phyloP scores from a whole-genome alignment of 345 rosid species.

The Bruguiera parviflora region DNA sequence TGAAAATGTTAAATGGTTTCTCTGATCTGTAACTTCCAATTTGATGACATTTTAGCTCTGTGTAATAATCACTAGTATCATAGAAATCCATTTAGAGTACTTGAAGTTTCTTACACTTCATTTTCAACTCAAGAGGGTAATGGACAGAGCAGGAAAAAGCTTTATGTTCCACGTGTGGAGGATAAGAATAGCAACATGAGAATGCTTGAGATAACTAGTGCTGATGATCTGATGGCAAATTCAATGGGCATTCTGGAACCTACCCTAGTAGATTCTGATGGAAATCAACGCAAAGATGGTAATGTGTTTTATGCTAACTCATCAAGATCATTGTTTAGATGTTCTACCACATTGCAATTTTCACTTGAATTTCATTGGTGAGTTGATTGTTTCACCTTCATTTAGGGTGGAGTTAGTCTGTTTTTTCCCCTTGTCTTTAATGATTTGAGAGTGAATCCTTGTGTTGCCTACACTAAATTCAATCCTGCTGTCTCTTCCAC shows the following conservation, averaged over 20 bases:
- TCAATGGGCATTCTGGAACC: constrained; percentile 33
- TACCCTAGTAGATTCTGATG: constrained; percentile 18
- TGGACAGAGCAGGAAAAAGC: constrained; percentile 21
- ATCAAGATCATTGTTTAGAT: not conserved
- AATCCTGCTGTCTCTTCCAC: not conserved
- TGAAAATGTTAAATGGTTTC: not conserved
- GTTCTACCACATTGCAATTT: too few species aligned
- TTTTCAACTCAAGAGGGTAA: constrained; percentile 17
- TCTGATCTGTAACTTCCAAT: not conserved
- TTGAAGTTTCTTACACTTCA: constrained; percentile 1
- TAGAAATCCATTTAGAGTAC: not conserved
- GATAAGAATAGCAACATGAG: constrained; percentile 35
- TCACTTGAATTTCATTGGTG: too few species aligned
- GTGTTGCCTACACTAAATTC: not conserved
- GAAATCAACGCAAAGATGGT: constrained; percentile 32
- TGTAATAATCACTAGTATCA: not conserved
- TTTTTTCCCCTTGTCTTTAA: too few species aligned
- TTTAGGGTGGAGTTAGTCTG: not conserved
- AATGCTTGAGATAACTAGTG: constrained; percentile 28
- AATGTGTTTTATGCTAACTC: not conserved
- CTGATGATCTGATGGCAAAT: constrained; percentile 16
- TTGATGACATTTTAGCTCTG: not conserved
- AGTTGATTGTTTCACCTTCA: not conserved
- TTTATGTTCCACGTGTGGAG: constrained; percentile 31
- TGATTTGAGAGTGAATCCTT: not conserved